These are phyloP conservation scores for Polysphondylium violaceum DNA, from an alignment of 78 protist genomes.

Conservation along the genomic window DNA sequence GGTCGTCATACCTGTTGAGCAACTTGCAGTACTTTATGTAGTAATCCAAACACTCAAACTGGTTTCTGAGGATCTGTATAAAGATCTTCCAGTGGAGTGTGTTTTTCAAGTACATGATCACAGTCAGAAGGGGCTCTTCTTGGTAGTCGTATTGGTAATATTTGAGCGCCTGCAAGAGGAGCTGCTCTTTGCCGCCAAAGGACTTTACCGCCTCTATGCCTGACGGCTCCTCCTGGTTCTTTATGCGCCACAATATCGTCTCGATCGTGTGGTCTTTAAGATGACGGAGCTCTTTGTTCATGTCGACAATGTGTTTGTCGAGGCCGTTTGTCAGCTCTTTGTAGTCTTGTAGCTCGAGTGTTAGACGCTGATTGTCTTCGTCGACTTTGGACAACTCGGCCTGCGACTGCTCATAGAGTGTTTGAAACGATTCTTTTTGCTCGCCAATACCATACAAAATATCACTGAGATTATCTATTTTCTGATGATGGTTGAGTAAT, in stretches of 20 bases:
- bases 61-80: constrained; percentile 12
- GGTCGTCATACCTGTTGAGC: constrained; percentile 8
- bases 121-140: constrained; percentile 33
- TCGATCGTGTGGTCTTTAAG: constrained; percentile 37
- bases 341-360: constrained; percentile 6
- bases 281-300: constrained; percentile 30
- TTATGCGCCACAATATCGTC: constrained; percentile 6
- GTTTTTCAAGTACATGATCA: constrained; percentile 24
- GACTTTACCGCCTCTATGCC: constrained; percentile 50
- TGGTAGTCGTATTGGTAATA: constrained; percentile 12
- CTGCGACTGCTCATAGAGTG: constrained; percentile 23
- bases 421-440: constrained; percentile 27
- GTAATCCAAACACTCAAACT: constrained; percentile 46
- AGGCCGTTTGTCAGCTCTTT: neutral
- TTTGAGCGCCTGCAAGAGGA: constrained; percentile 12
- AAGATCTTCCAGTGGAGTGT: constrained; percentile 28
- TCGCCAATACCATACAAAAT: constrained; percentile 2
- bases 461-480: constrained; percentile 27
- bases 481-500: constrained; percentile 25
- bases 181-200: constrained; percentile 32
- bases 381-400: constrained; percentile 1
- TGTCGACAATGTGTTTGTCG: neutral
- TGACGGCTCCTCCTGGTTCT: constrained; percentile 30
- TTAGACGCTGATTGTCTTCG: neutral
- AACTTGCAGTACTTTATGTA: constrained; percentile 45